Evolutionary conservation across 805 yeast genomes (phyloP), one percentile per base, ranked within the genome.

Genomic region (Spathaspora girioi): DNA sequence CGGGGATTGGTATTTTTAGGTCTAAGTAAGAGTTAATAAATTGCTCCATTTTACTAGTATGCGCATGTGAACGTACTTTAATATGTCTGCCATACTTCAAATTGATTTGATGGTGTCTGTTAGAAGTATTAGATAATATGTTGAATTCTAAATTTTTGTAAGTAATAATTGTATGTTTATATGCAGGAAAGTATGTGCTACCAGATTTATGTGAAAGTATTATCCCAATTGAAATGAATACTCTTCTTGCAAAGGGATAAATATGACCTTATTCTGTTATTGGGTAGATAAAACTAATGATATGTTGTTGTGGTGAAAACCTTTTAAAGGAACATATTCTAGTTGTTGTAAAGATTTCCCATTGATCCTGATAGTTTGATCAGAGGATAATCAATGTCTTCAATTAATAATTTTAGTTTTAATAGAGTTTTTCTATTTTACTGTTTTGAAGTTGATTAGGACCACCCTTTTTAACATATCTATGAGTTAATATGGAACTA

Each of bases 241-340:
- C n/a, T n/a, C n/a, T n/a, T n/a, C n/a, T n/a, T n/a, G n/a, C n/a
- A n/a, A n/a, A n/a, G n/a, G n/a, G n/a, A n/a, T n/a, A n/a, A n/a
- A n/a, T n/a, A n/a, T n/a, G n/a, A n/a, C n/a, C n/a, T n/a, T n/a
- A n/a, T n/a, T n/a, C n/a, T n/a, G n/a, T n/a, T n/a, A n/a, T n/a
- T n/a, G n/a, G n/a, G n/a, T n/a, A n/a, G n/a, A n/a, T n/a, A n/a
- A n/a, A n/a, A n/a, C n/a, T n/a, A n/a, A n/a, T n/a, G n/a, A n/a
- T n/a, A n/a, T n/a, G n/a, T n/a, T n/a, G n/a, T n/a, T n/a, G n/a
- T n/a, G n/a, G n/a, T 93, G 97, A 66, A 82, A 91, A 38, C 96
- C 84, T 26, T 94, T 93, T 46, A 85, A 69, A 3, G 97, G 89
- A 6, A 93, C 93, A 62, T 86, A 87, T 31, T 83, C 86, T 56